Percentiles rank a stretch among this genome's conserved stretches.
Conservation (phyloP, 1,284 basidiomycete species). For the Phlebopus sp. region DNA sequence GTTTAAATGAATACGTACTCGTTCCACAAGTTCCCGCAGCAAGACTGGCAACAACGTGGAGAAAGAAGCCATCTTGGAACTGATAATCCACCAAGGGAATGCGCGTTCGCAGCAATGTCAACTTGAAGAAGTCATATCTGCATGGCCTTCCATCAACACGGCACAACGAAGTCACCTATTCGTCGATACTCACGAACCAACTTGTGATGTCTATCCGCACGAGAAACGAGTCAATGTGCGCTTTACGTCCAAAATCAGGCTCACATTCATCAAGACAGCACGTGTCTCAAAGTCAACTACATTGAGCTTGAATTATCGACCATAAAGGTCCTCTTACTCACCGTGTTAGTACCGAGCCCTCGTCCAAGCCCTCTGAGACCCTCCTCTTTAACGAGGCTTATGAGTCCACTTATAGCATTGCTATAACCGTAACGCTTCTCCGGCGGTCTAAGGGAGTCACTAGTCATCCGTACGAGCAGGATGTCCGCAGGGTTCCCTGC, state of each 20-base stretch:
- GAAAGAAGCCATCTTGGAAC: constrained; percentile 65
- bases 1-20: constrained; percentile 44
- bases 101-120: constrained; percentile 52
- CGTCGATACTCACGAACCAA: constrained; percentile 71
- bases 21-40: constrained; percentile 86
- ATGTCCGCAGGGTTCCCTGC: constrained; percentile 79
- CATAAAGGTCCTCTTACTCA: constrained; percentile 35
- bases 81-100: constrained; percentile 62
- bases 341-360: constrained; percentile 80
- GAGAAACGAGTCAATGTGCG: constrained; percentile 10
- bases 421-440: constrained; percentile 76
- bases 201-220: constrained; percentile 67
- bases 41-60: constrained; percentile 64
- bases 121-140: constrained; percentile 89
- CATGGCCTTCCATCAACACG: constrained; percentile 5
- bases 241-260: neutral
- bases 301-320: constrained; percentile 6
- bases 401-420: constrained; percentile 71
- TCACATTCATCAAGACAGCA: constrained; percentile 86
- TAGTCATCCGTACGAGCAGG: constrained; percentile 85
- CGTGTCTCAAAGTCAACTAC: constrained; percentile 44
- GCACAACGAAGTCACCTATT: constrained; percentile 3
- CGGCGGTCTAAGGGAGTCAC: constrained; percentile 72
- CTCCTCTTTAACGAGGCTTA: constrained; percentile 65
- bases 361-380: constrained; percentile 68